Evolutionary conservation across 257 asterid genomes (phyloP), one percentile per base, ranked within the genome.

Genomic region (Henckelia pumila): DNA sequence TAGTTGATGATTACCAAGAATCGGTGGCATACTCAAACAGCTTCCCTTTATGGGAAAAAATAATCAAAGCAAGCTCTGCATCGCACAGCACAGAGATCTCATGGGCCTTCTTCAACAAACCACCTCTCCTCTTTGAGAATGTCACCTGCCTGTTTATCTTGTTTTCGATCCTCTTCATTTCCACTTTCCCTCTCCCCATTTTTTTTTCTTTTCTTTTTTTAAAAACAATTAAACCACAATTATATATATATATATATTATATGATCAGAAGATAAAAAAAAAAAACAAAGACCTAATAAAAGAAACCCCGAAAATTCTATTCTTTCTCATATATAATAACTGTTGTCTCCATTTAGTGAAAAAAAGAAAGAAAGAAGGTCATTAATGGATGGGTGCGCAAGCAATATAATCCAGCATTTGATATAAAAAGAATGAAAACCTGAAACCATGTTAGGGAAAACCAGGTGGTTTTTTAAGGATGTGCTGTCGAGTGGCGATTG

Each of bases 101-200:
- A 73, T 85, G 91, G 32, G 96, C 95, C 57, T 89, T 89, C 90
- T 89, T 89, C 75, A 85, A 63, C 75, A 87, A 74, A 4, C 96
- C 96, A 63, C 49, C 79, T n/a, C n/a, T n/a, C n/a, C n/a, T n/a
- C n/a, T n/a, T n/a, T n/a, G n/a, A n/a, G n/a, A n/a, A n/a, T n/a
- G n/a, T n/a, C n/a, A n/a, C n/a, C n/a, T n/a, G n/a, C 50, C 95
- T 85, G 76, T 87, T 87, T 17, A 89, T 89, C 83, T 87, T 89
- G 83, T 89, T 89, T 67, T 87, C 96, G 30, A 89, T 89, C 40
- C 90, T 73, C 83, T 75, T 87, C 87, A 89, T 59, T 59, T 89
- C 80, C 6, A 87, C 96, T 70, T 87, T 89, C 20, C 96, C 95
- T 79, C 96, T 85, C 56, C 96, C 96, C 96, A 89, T 88, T 1